Evolutionary conservation across 2,329 filamentous ascomycete species (phyloP), one percentile per base, ranked within the genome.

Genomic region (Phoma sp.): DNA sequence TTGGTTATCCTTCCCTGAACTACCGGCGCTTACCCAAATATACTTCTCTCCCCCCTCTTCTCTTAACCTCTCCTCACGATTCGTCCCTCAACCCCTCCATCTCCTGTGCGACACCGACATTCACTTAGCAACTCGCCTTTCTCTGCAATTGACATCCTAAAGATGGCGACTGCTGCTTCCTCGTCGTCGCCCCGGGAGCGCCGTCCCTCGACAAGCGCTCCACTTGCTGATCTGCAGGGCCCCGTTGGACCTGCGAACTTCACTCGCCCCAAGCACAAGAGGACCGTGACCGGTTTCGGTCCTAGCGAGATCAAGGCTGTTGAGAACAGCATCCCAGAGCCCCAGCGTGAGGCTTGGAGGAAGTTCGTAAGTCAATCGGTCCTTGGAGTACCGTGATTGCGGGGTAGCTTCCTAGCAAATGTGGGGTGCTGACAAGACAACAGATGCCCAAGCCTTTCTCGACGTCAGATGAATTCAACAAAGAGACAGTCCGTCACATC

Each of bases 231-330:
- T 73, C 88, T 98, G 60, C 84, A 91, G 76, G 93, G 92, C 62
- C 88, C 91, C 17, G 86, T 97, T 53, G 89, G 89, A n/a, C 92
- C 92, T 36, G 54, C 58, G 15, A 88, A 88, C 37, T 94, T 96
- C 74, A 88, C 90, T 78, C 86, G 95, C 58, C 95, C 95, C 40
- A 99, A 98, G 81, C 95, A 99, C 81, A 97, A 92, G 83, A 87
- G 95, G 65, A 98, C 94, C n/a, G 90, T 91, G 64, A 99, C 95
- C 9, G 95, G 95, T 8, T 95, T 98, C 73, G 93, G 92, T 31
- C 85, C 92, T 25, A 82, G 85, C 32, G 95, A 99, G 74, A 97
- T 97, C 81, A 97, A 96, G 82, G 89, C 80, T 69, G 91, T 98
- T 43, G 93, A 98, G 80, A 92, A 92, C 81, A 87, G 79, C 57